Evolutionary conservation across 106 monocot genomes (phyloP).

Genomic region (Phalaenopsis equestris): DNA sequence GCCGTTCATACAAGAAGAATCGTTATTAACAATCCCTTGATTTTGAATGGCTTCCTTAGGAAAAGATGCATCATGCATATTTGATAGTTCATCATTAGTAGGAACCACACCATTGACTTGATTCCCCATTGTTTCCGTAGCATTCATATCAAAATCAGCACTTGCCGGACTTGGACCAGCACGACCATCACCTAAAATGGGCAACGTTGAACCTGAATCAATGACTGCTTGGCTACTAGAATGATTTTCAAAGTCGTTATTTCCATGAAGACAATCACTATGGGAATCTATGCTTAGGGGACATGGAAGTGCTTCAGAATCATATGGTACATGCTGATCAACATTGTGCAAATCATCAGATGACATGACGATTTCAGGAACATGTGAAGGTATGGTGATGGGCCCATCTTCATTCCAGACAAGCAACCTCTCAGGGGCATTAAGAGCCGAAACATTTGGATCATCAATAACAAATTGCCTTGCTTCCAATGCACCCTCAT

Average conservation of each 20-base stretch:
- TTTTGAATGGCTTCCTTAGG: conserved; percentile 28
- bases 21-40: conserved; percentile 22
- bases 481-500: conserved; percentile 10
- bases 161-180: conserved; percentile 17
- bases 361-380: conserved; percentile 15
- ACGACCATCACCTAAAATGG: conserved; percentile 40
- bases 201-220: conserved; percentile 29
- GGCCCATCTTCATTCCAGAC: conserved; percentile 3
- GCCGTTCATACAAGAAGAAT: conserved; percentile 40
- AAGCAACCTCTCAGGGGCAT: conserved; percentile 13
- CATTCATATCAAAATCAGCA: conserved; percentile 37
- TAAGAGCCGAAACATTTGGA: conserved; percentile 8
- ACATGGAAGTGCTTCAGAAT: conserved; percentile 18
- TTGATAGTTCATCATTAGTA: conserved; percentile 17
- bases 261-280: conserved; percentile 12
- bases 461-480: conserved; percentile 17
- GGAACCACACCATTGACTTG: conserved; percentile 17
- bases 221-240: conserved; percentile 43
- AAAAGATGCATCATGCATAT: conserved; percentile 11
- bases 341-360: conserved; percentile 9
- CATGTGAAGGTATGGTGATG: conserved; percentile 9
- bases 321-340: conserved; percentile 30
- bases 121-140: conserved; percentile 15
- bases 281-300: conserved; percentile 7
- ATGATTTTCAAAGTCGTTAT: conserved; percentile 23